Evolutionary conservation across 2,329 filamentous ascomycete genomes (phyloP).

Genomic region (Aspergillus amoenus): DNA sequence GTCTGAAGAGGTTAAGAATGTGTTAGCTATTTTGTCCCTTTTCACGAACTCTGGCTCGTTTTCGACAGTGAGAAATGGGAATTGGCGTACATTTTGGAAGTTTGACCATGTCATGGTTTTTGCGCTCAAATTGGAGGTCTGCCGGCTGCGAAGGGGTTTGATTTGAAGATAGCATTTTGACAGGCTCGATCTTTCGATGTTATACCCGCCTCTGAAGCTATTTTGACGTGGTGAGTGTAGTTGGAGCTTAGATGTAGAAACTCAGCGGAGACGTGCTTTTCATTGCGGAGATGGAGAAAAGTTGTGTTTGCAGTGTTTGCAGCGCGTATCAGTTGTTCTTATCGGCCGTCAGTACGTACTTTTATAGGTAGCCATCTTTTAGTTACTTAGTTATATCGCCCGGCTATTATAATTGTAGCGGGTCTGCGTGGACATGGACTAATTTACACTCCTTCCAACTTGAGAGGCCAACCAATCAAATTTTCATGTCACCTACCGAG

Average conservation of each 20-base stretch:
- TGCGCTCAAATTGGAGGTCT: slow-evolving; percentile 38
- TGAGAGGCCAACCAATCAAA: too few relatives aligned
- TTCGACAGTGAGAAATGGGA: not conserved
- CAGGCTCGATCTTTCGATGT: not conserved
- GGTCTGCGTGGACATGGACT: too few relatives aligned
- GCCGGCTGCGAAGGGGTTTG: not conserved
- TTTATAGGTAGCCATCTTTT: too few relatives aligned
- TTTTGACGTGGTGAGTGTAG: not conserved
- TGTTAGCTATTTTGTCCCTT: not conserved
- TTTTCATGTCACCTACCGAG: too few relatives aligned
- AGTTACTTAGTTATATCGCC: too few relatives aligned
- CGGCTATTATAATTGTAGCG: too few relatives aligned
- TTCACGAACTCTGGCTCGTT: not conserved
- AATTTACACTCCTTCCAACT: too few relatives aligned
- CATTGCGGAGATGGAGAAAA: not conserved
- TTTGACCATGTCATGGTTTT: slow-evolving; percentile 37
- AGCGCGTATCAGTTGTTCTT: not conserved
- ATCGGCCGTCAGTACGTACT: not conserved
- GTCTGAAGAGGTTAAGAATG: slow-evolving; percentile 31
- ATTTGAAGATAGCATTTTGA: not conserved
- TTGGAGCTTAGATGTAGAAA: not conserved
- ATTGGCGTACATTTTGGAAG: slow-evolving; percentile 34
- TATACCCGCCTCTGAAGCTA: not conserved
- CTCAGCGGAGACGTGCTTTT: not conserved
- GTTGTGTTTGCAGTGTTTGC: slow-evolving; percentile 8